Conservation (phyloP, 495 filamentous ascomycete species). For the Lichenothelia convexa region DNA sequence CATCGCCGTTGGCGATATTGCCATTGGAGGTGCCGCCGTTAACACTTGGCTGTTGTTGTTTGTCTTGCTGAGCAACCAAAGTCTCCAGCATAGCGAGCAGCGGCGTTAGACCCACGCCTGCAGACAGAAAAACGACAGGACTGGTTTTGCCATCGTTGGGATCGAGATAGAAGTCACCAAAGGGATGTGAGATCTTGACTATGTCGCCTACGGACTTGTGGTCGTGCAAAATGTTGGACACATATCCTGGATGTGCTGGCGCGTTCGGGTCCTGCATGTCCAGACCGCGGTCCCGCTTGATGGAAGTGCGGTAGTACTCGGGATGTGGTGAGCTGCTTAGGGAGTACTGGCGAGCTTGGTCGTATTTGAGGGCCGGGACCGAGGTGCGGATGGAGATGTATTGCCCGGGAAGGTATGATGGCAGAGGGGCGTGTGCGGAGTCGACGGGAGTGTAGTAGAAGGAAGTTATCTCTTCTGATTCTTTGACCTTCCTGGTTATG, state of each 20-base stretch:
- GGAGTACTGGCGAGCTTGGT: slow-evolving; percentile 56
- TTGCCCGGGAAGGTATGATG: slow-evolving; percentile 46
- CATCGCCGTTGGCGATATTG: too few relatives aligned
- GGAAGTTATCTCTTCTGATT: slow-evolving; percentile 47
- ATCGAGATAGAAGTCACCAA: slow-evolving; percentile 51
- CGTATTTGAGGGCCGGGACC: slow-evolving; percentile 37
- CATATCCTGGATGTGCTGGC: slow-evolving; percentile 35
- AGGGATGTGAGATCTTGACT: slow-evolving; percentile 46
- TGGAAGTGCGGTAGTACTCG: slow-evolving; percentile 49
- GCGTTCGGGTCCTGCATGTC: slow-evolving; percentile 24
- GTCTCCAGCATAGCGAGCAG: slow-evolving; percentile 51
- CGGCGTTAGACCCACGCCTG: slow-evolving; percentile 51
- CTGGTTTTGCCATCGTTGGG: slow-evolving; percentile 20
- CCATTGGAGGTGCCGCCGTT: too few relatives aligned
- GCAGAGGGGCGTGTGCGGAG: slow-evolving; percentile 29
- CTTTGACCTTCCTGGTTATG: slow-evolving; percentile 40
- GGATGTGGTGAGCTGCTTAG: slow-evolving; percentile 40
- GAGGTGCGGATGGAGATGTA: slow-evolving; percentile 44
- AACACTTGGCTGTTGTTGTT: too few relatives aligned
- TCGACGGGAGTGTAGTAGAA: slow-evolving; percentile 56
- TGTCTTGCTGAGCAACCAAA: slow-evolving; percentile 24
- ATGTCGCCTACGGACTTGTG: slow-evolving; percentile 36
- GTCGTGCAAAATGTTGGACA: slow-evolving; percentile 55
- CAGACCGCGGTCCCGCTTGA: slow-evolving; percentile 45
- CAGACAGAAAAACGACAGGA: slow-evolving; percentile 49